Evolutionary conservation across 169 alveolate species (phyloP).

Genomic region (Eimeria falciformis): DNA sequence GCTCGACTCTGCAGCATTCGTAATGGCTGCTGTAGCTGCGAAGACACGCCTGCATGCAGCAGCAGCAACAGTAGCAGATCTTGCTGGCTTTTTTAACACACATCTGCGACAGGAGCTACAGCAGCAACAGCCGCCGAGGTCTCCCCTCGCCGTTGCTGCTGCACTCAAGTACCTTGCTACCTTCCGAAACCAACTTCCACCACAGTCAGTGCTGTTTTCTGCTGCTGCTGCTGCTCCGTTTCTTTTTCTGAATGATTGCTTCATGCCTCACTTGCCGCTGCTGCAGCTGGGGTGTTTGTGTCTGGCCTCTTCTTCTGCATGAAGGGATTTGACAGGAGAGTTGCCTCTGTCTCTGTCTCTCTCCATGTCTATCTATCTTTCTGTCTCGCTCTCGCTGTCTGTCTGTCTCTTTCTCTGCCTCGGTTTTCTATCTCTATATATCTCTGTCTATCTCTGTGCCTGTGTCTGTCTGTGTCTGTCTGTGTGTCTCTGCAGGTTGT

Average conservation of each 20-base stretch:
- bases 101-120: background rate
- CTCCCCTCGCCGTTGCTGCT: slow-evolving; percentile 1
- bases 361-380: no score
- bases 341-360: no score
- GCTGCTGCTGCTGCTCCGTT: background rate
- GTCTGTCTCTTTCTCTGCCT: no score
- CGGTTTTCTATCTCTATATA: no score
- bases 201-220: background rate
- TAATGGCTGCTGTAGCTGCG: background rate
- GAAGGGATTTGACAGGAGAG: no score
- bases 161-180: slow-evolving; percentile 54
- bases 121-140: background rate
- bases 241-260: no score
- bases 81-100: background rate
- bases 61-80: background rate
- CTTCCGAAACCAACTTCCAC: slow-evolving; percentile 38
- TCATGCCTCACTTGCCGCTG: no score
- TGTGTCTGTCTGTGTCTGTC: background rate
- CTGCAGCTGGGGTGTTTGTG: no score
- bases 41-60: background rate
- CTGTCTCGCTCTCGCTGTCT: no score
- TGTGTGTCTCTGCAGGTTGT: background rate
- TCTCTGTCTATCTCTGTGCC: no score
- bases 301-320: no score
- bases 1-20: background rate